These are phyloP conservation scores for Xylariaceae sp. DNA, from an alignment of 2,329 filamentous ascomycete genomes.

Conservation along the genomic window DNA sequence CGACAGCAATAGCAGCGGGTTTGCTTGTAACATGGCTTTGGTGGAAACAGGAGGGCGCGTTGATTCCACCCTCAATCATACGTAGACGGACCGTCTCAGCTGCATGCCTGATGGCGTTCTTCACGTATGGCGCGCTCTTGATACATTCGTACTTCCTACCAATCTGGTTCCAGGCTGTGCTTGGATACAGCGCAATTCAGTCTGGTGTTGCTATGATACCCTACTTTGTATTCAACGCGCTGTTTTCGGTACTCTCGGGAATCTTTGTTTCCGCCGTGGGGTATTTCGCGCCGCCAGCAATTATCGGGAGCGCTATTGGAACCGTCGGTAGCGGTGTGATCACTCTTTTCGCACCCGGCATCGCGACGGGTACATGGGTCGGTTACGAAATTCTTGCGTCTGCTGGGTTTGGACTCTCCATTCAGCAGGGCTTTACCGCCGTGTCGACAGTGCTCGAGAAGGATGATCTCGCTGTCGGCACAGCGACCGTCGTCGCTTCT, in stretches of 20 bases:
- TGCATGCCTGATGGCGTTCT: conserved; percentile 37
- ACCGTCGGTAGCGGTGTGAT: conserved; percentile 36
- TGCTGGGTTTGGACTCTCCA: conserved; percentile 36
- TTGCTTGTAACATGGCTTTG: conserved; percentile 35
- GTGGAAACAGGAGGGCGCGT: conserved; percentile 37
- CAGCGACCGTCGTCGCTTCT: conserved; percentile 38
- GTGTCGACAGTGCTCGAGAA: conserved; percentile 37
- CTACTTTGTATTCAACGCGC: conserved; percentile 22
- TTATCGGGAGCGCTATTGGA: conserved; percentile 26
- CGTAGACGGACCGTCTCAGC: conserved; percentile 40
- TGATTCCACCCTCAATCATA: conserved; percentile 41
- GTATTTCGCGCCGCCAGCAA: conserved; percentile 24
- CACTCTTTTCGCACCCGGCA: conserved; percentile 30
- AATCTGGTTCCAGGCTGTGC: conserved; percentile 36
- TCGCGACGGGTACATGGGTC: conserved; percentile 33
- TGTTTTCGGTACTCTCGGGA: conserved; percentile 23
- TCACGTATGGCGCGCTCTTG: conserved; percentile 40
- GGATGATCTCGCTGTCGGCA: conserved; percentile 40
- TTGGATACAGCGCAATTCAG: conserved; percentile 25
- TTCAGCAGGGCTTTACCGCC: conserved; percentile 38
- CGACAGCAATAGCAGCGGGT: conserved; percentile 22
- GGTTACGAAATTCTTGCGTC: conserved; percentile 33
- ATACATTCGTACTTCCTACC: conserved; percentile 45
- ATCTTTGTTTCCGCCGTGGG: conserved; percentile 23
- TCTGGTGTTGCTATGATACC: conserved; percentile 26